Conservation (phyloP, 805 yeast genomes). For the Saccharomycopsis sp. region DNA sequence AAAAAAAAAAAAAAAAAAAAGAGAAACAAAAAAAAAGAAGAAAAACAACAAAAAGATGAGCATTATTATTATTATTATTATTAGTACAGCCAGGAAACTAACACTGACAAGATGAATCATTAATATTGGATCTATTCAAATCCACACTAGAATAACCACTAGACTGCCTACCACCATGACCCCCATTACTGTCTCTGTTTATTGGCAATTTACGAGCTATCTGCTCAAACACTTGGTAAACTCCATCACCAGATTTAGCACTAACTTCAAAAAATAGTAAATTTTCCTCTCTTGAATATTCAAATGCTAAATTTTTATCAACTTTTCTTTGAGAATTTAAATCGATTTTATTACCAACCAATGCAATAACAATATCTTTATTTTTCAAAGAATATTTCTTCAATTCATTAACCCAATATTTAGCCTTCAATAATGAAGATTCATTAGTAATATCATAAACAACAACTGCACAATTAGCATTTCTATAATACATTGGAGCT, state of each 20-base stretch:
- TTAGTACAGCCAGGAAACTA: not conserved
- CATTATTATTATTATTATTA: not conserved
- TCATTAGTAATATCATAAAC: constrained; percentile 70
- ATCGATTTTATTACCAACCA: constrained; percentile 77
- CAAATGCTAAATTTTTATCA: constrained; percentile 38
- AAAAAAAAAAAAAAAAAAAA: too few species aligned
- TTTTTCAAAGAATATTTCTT: constrained; percentile 34
- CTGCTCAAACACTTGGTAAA: constrained; percentile 40
- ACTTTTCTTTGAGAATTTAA: constrained; percentile 42
- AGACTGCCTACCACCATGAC: not conserved
- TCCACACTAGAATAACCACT: constrained; percentile 1
- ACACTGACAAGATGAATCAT: not conserved
- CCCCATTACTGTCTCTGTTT: not conserved
- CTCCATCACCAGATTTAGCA: constrained; percentile 51
- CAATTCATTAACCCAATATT: constrained; percentile 71
- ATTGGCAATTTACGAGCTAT: constrained; percentile 40
- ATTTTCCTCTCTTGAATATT: constrained; percentile 48
- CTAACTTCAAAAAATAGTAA: constrained; percentile 47
- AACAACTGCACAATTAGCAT: constrained; percentile 73
- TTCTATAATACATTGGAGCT: constrained; percentile 80
- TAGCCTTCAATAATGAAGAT: constrained; percentile 58
- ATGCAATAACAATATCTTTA: constrained; percentile 52
- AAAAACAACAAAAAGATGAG: not conserved
- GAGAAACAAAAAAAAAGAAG: not conserved
- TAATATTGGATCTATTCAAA: not conserved